Conservation (phyloP, 1,139 yeast species). For the Saccharomyces hybrid region DNA sequence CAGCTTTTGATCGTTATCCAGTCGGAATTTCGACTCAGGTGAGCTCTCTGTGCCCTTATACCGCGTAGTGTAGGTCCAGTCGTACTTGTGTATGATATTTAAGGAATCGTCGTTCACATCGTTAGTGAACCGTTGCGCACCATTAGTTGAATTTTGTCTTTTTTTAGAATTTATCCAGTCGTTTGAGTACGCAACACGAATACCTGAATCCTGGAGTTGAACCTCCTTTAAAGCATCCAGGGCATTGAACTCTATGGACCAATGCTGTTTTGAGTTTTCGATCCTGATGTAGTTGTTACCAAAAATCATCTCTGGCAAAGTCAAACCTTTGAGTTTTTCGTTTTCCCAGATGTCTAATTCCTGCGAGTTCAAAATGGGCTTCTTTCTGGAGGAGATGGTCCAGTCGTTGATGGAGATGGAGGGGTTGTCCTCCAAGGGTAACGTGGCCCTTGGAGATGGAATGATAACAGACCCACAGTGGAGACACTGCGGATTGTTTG, state of each 20-base stretch:
- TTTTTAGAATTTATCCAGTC: conserved; percentile 74
- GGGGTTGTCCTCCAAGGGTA: conserved; percentile 58
- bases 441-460: conserved; percentile 61
- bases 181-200: conserved; percentile 78
- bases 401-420: conserved; percentile 63
- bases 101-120: conserved; percentile 37
- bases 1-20: conserved; percentile 35
- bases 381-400: conserved; percentile 65
- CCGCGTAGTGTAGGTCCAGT: conserved; percentile 89
- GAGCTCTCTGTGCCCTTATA: conserved; percentile 53
- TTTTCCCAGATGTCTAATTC: conserved; percentile 65
- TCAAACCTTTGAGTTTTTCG: conserved; percentile 48
- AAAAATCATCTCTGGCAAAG: conserved; percentile 96
- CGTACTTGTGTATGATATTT: conserved; percentile 70
- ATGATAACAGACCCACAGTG: conserved; percentile 67
- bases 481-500: conserved; percentile 42
- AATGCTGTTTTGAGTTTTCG: conserved; percentile 35
- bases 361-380: conserved; percentile 66
- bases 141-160: conserved; percentile 29
- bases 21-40: conserved; percentile 10
- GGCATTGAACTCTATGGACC: conserved; percentile 61
- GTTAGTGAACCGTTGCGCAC: conserved; percentile 7
- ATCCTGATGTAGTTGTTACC: conserved; percentile 74
- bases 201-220: conserved; percentile 41
- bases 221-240: conserved; percentile 73